These are phyloP conservation scores for Naganishia cerealis DNA, from an alignment of 1,284 basidiomycete species.

Conservation along the genomic window DNA sequence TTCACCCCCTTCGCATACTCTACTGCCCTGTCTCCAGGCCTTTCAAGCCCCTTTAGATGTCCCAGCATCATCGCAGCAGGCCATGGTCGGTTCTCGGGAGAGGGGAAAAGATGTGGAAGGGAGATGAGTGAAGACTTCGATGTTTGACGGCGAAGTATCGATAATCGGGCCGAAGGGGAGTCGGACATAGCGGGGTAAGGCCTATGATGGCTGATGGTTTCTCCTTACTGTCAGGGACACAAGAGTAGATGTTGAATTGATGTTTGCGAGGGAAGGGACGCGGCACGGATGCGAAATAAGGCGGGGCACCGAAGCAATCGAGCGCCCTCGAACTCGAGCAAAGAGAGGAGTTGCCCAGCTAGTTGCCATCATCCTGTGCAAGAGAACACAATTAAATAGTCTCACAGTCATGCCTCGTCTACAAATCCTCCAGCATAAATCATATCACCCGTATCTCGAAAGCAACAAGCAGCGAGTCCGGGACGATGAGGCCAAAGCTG, in stretches of 20 bases:
- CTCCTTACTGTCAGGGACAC: background rate
- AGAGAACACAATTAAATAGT: constrained; percentile 39
- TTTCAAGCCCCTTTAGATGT: constrained; percentile 66
- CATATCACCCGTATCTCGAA: constrained; percentile 55
- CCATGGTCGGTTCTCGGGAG: constrained; percentile 57
- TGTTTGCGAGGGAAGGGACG: constrained; percentile 26
- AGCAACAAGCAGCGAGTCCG: constrained; percentile 55
- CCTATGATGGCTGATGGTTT: background rate
- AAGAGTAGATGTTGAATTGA: constrained; percentile 12
- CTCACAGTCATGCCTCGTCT: constrained; percentile 16
- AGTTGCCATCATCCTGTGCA: constrained; percentile 33
- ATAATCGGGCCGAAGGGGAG: background rate
- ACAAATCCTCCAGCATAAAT: constrained; percentile 49
- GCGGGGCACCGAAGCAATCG: background rate
- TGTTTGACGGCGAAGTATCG: constrained; percentile 15
- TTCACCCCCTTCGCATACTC: constrained; percentile 81
- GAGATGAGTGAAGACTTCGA: constrained; percentile 10
- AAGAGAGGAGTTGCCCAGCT: background rate
- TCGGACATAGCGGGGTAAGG: background rate
- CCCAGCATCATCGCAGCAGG: constrained; percentile 73
- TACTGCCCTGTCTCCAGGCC: constrained; percentile 68
- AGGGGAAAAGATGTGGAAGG: constrained; percentile 7
- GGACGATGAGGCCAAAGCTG: constrained; percentile 53
- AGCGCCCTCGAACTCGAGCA: background rate
- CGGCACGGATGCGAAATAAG: background rate